Base-by-base conservation (phyloP, 83 land plant species). In the Diphasiastrum complanatum region DNA sequence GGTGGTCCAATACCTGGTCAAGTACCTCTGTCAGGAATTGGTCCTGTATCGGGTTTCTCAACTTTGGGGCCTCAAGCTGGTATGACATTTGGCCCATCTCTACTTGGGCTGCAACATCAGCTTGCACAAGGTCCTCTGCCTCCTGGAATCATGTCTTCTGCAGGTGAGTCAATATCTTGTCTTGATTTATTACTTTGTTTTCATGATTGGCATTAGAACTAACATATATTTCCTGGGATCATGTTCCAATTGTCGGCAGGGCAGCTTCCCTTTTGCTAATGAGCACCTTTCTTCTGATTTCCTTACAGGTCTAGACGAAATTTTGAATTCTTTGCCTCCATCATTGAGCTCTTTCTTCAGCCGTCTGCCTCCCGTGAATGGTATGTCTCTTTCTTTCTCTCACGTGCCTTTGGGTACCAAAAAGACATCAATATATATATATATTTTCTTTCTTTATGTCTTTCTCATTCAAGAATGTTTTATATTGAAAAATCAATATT, bases 361-460 rank as follows among this genome's bases (percentile, higher is more conserved):
- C 16, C 67, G 64, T 8, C 78, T 75, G 28, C 78, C 78, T 35
- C 31, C 50, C 20, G 73, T 69, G 12, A 59, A 38, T 46, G 78
- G 78, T 75, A 57, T 20, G 23, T 34, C 14, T 38, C 43, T 38
- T 38, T 14, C 43, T 14, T 38, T 38, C 43, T 38, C 14, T 38
- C 14, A n/a, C n/a, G n/a, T n/a, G n/a, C n/a, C n/a, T 47, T 14
- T 45, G 16, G 14, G 22, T 38, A 62, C 4, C 26, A 20, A 40
- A 14, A 61, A n/a, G 24, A 8, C 2, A 2, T 35, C 40, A 23
- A 38, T 14, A 1, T 25, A 18, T 38, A 29, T 37, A 26, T 57
- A 6, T 57, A 16, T 14, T 20, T 40, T 35, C 31, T 16, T 33
- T 28, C 10, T 4, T 3, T 33, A 33, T 6, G n/a, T 36, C 10